Base-by-base conservation (phyloP, 2,329 filamentous ascomycete species). In the Coniella lustricola region DNA sequence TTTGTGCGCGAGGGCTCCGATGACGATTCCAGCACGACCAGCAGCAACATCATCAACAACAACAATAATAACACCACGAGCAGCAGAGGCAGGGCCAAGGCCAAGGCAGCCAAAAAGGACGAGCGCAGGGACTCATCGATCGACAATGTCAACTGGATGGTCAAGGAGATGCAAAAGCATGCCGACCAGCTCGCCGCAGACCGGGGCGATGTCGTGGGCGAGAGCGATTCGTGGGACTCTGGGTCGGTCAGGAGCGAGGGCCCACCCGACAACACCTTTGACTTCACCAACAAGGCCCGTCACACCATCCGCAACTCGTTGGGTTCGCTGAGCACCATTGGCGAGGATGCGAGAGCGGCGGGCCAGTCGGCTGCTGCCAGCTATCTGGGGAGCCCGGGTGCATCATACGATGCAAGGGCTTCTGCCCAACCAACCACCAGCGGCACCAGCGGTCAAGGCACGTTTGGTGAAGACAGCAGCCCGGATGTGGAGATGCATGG, bases 161-260 rank as follows among this genome's bases (percentile, higher is more conserved):
- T 93, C 60, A 78, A 83, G 58, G 84, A 89, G 57, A 87, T 93
- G 85, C 85, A 87, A 57, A 77, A 83, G 57, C 85, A 91, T 64
- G 85, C 82, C 44, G 80, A 87, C 56, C 73, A 82, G 57, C 64
- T 82, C 42, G 75, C 81, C 22, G 44, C 48, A 13, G 62, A 62
- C 18, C 57, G 59, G 50, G 44, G 62, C 46, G 59, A 63, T 52
- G 65, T 62, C 58, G 44, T 38, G 5, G 5, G 25, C 25, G 62
- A 56, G 21, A 25, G 20, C 7, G 44, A 46, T 14, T 46, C 35
- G 4, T 39, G 25, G 21, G 44, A 63, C 59, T 12, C 45, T 59
- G 29, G 63, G 64, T 9, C 56, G 63, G 29, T 61, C 59, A 62
- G 59, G 54, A 62, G 66, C 2, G 65, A 67, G 18, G 60, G 62